Evolutionary conservation across 495 filamentous ascomycete species (phyloP), one percentile per base, ranked within the genome.

Genomic region (Tetracladium setigerum): DNA sequence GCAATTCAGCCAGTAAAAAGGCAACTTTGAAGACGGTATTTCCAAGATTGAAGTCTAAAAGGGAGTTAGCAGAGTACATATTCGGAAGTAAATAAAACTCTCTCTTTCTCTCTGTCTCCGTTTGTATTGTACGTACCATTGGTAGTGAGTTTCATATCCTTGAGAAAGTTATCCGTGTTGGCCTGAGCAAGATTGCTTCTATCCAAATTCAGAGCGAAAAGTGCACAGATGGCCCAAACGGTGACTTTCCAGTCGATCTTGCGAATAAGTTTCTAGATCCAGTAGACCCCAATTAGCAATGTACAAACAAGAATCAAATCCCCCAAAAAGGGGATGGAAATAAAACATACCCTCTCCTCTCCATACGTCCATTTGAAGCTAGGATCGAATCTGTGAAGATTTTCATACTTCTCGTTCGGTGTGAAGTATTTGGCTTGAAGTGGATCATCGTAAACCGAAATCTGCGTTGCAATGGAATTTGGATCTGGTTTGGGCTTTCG

Each of bases 141-240:
- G 12, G 81, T 87, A 41, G 67, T 78, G 52, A 89, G 65, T 3
- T 76, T 63, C 40, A 74, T 55, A 46, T 74, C 69, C 24, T 56
- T 64, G 9, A 88, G 66, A 64, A 89, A 71, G 59, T 83, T 82
- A 60, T 87, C 85, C 1, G 82, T 81, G 6, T 84, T 67, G 4
- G 84, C 84, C 56, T 88, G 82, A 16, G 73, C 62, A 31, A 88
- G 73, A 64, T 90, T 94, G 14, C 82, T 81, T 32, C 87, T 72
- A 54, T 95, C 88, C 3, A 90, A 68, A 53, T 92, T 87, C 16
- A 92, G 74, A 2, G 84, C 84, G 46, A 91, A 89, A 62, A 92
- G 91, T 62, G 86, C 89, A 18, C 87, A 13, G 30, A 45, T 53
- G 31, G 52, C 52, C 52, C 52, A 54, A 2, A 87, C 56, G 53